Base-by-base conservation (phyloP, 495 filamentous ascomycete genomes). In the Letharia lupina region DNA sequence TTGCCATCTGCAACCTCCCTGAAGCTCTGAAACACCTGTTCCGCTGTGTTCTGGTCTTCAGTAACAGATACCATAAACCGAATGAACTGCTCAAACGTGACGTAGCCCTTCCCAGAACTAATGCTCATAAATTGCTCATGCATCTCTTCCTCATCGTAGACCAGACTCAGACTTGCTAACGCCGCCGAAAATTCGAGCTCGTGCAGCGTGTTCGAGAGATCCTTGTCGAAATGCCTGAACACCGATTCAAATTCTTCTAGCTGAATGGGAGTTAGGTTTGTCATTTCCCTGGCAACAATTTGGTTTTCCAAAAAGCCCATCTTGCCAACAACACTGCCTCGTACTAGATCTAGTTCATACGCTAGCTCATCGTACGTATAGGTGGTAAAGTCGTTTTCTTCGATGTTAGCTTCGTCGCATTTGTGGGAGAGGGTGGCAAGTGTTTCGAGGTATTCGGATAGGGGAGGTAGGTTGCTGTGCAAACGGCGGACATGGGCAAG, bases 51-150 rank as follows among this genome's bases (percentile, higher is more conserved):
- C 75, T 98, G 94, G 72, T 98, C 94, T 75, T 98, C 94, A 1
- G 95, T 98, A 48, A 96, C 93, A 70, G 92, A 91, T 11, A 98
- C 94, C 94, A 98, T 98, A 78, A 98, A 98, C 33, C 89, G 84
- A 75, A 98, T 98, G 74, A 98, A 98, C 75, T 97, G 95, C 78
- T 98, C 94, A 73, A 98, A 98, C 12, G 89, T 93, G 61, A 98
- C 94, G 66, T 87, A 83, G 69, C 85, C 82, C 47, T 82, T 80
- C 2, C 87, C 86, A 39, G 77, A 88, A 65, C 89, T 90, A n/a
- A 91, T 91, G 35, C 88, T 86, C 39, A 86, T 70, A 73, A 95
- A 98, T 65, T 92, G 91, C 42, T 91, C 84, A 72, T 96, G 91
- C 95, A 97, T 98, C 77, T 98, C 94, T 20, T 90, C 85, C 71